Base-by-base conservation (phyloP, 345 rosid species). In the Aegle marmelos region DNA sequence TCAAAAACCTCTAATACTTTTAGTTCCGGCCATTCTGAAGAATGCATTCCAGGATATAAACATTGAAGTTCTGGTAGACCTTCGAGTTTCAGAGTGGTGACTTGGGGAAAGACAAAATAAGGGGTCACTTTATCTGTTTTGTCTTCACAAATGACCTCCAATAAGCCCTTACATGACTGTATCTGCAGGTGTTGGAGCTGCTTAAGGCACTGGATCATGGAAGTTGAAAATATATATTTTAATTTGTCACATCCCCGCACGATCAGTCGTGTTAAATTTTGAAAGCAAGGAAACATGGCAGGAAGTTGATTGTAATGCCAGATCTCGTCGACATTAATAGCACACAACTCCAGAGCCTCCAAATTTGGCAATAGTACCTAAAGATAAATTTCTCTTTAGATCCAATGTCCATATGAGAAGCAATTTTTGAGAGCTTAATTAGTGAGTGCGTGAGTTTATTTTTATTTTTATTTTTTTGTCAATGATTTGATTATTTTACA, bases 291-390 rank as follows among this genome's bases (percentile, higher is more conserved):
- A 63, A 54, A 3, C 24, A 79, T 4, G 3, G 24, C 10, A 59
- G 37, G 41, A 13, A 72, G 72, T 24, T 60, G 59, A 56, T 56
- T 28, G 25, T 37, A 1, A 37, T 68, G 68, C 78, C 80, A 83
- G 7, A 61, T 39, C 9, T 3, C 62, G 63, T 74, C 36, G 13
- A 82, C 19, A 25, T 31, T n/a, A 53, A 73, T 73, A 19, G 8
- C 41, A 68, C 0, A 0, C 5, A 83, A 25, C 2, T 17, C 5
- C 76, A 83, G 3, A 7, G 30, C 21, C 77, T 73, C 57, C 76
- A 79, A 63, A 16, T 70, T 76, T 7, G 85, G 85, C 33, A 79
- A 67, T 16, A 9, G 31, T 22, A 76, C 83, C 85, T 83, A 73
- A 37, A n/a, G n/a, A n/a, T n/a, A n/a, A n/a, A n/a, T n/a, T n/a